These are phyloP conservation scores for Lepiota brunneoincarnata DNA, from an alignment of 768 basidiomycete species.

Conservation along the genomic window DNA sequence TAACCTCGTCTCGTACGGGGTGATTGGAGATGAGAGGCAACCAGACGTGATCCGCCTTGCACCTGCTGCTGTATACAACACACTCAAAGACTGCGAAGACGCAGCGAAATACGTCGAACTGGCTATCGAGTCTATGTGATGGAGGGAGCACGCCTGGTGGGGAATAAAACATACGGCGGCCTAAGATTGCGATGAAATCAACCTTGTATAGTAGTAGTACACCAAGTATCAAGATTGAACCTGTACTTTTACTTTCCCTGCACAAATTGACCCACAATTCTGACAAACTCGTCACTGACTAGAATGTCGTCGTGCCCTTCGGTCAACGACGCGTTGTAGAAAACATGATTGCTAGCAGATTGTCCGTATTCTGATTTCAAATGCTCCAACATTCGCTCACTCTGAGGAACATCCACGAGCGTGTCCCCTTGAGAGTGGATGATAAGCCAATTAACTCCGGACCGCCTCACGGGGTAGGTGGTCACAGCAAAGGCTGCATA, in stretches of 20 bases:
- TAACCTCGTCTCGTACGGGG: slow-evolving; percentile 61
- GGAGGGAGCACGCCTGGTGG: not conserved
- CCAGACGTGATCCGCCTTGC: slow-evolving; percentile 92
- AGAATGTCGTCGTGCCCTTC: slow-evolving; percentile 59
- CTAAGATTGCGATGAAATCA: not conserved
- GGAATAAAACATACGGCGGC: not conserved
- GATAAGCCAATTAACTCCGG: slow-evolving; percentile 58
- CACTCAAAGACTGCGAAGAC: slow-evolving; percentile 69
- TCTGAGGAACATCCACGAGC: slow-evolving; percentile 63
- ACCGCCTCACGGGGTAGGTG: slow-evolving; percentile 34
- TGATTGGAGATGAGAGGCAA: slow-evolving; percentile 88
- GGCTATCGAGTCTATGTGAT: slow-evolving; percentile 37
- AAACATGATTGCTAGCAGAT: slow-evolving; percentile 19
- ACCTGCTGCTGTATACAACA: slow-evolving; percentile 86
- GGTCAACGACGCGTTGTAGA: slow-evolving; percentile 37
- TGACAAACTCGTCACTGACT: slow-evolving; percentile 36
- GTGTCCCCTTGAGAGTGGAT: slow-evolving; percentile 75
- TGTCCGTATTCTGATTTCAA: slow-evolving; percentile 39
- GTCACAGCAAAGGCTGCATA: slow-evolving; percentile 50
- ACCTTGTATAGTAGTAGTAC: not conserved
- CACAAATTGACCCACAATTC: slow-evolving; percentile 44
- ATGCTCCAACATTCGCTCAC: slow-evolving; percentile 53
- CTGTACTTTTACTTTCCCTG: not conserved
- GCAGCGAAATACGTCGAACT: slow-evolving; percentile 66
- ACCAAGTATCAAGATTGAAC: not conserved